A percentile compares a stretch with the other conserved stretches of the same genome.
Evolutionary conservation across 2,329 filamentous ascomycete genomes (phyloP).

Genomic region (Neopestalotiopsis sp.): DNA sequence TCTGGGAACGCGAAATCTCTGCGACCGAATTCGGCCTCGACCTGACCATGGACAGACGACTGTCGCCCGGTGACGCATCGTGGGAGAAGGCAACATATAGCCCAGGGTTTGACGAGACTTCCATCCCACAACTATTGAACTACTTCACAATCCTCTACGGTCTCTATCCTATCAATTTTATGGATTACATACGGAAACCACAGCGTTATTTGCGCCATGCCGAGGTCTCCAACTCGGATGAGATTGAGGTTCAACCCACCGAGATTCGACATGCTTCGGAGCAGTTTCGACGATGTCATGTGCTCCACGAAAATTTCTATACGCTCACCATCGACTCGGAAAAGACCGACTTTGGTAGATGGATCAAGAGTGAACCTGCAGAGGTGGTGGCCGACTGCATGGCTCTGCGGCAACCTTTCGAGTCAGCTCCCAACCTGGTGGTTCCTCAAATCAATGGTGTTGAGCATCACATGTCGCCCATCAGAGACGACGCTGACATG

Average conservation of each 20-base stretch:
- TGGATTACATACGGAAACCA: slow-evolving; percentile 84
- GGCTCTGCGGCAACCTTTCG: slow-evolving; percentile 58
- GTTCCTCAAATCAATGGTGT: slow-evolving; percentile 28
- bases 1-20: slow-evolving; percentile 70
- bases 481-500: slow-evolving; percentile 38
- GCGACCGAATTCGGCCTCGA: slow-evolving; percentile 43
- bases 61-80: slow-evolving; percentile 37
- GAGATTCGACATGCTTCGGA: slow-evolving; percentile 80
- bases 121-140: slow-evolving; percentile 70
- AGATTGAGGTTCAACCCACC: slow-evolving; percentile 78
- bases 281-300: slow-evolving; percentile 73
- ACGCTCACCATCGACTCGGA: slow-evolving; percentile 80
- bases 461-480: slow-evolving; percentile 26
- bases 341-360: slow-evolving; percentile 75
- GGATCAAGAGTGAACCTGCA: slow-evolving; percentile 79
- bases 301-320: slow-evolving; percentile 86
- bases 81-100: slow-evolving; percentile 73
- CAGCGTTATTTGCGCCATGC: slow-evolving; percentile 78
- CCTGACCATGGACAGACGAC: slow-evolving; percentile 44
- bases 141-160: slow-evolving; percentile 87
- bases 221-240: slow-evolving; percentile 72
- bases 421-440: slow-evolving; percentile 26
- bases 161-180: slow-evolving; percentile 83
- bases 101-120: slow-evolving; percentile 65
- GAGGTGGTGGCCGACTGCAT: slow-evolving; percentile 84